A percentile compares a stretch with the other conserved stretches of the same genome.
These are phyloP conservation scores for Ceratorhiza oryzae-sativae DNA, from an alignment of 1,284 basidiomycete genomes.

Conservation along the genomic window DNA sequence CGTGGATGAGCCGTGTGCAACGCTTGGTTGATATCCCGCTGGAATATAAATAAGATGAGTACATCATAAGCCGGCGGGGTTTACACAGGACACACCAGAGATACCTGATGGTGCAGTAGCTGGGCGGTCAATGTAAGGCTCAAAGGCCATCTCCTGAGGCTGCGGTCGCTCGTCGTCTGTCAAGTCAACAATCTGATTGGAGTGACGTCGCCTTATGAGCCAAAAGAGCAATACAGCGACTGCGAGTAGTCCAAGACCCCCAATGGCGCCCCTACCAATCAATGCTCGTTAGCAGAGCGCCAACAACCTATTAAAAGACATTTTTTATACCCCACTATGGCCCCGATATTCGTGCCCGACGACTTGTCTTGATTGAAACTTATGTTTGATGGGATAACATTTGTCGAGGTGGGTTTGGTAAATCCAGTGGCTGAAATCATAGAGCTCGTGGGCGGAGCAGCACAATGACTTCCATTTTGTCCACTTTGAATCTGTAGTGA, in stretches of 20 bases:
- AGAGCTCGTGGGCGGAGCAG: not conserved
- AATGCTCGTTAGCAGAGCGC: not conserved
- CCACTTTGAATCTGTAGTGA: not conserved
- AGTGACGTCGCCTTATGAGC: not conserved
- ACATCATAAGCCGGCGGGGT: not conserved
- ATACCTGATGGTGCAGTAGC: not conserved
- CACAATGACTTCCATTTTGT: not conserved
- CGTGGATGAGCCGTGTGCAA: not conserved
- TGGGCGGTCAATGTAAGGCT: not conserved
- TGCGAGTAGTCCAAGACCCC: not conserved
- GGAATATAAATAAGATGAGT: not conserved
- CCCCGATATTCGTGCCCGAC: not conserved
- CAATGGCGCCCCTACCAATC: not conserved
- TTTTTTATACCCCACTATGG: constrained; percentile 24
- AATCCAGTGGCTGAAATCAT: not conserved
- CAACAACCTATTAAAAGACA: not conserved
- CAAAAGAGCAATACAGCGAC: not conserved
- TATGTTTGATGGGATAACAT: not conserved
- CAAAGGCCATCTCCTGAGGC: not conserved
- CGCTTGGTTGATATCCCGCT: not conserved
- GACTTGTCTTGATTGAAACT: not conserved
- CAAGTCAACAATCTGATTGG: not conserved
- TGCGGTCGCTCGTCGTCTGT: not conserved
- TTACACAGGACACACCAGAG: not conserved
- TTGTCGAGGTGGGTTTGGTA: not conserved